Base-by-base conservation (phyloP, 192 early-diverging fungal species). In the Linnemannia elongata region DNA sequence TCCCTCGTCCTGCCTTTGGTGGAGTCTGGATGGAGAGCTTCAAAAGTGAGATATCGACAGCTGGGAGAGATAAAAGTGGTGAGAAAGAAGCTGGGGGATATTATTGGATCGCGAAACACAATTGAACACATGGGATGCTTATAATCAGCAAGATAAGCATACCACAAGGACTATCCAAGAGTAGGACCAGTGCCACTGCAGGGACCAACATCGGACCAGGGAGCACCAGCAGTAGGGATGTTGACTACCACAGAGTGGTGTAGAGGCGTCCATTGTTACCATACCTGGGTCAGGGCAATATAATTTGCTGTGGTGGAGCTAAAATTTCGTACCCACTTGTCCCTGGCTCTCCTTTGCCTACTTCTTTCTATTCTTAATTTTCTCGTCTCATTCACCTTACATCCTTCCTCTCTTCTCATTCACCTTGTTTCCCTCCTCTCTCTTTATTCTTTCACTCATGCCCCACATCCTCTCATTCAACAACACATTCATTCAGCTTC, bases 181-280 rank as follows among this genome's bases (percentile, higher is more conserved):
- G 81, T n/a, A 22, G 78, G 83, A 54, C 39, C 63, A 18, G 76
- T 63, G 30, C 78, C 60, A 47, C 74, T 79, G 27, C 49, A 63
- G 3, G 79, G 45, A 20, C 84, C 55, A 27, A 55, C 78, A 52
- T 78, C 79, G 27, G 80, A 57, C 69, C 84, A 73, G 27, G 83
- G 54, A 0, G 85, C 70, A 41, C 72, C 54, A 52, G 27, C 44
- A 36, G 77, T 76, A 47, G 80, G 41, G 52, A 85, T 68, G 54
- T 76, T 69, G 44, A 44, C 71, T 74, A 87, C 84, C 88, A 90
- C 49, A 85, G 85, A 52, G 89, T 76, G 49, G 63, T 63, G 88
- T 88, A 90, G 5, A 79, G 88, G 18, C 79, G 88, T 35, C 89
- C 88, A 77, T 88, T 78, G 74, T 88, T n/a, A 82, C 9, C 88